Evolutionary conservation across 2,329 filamentous ascomycete species (phyloP).

Genomic region (Fusarium denticulatum): DNA sequence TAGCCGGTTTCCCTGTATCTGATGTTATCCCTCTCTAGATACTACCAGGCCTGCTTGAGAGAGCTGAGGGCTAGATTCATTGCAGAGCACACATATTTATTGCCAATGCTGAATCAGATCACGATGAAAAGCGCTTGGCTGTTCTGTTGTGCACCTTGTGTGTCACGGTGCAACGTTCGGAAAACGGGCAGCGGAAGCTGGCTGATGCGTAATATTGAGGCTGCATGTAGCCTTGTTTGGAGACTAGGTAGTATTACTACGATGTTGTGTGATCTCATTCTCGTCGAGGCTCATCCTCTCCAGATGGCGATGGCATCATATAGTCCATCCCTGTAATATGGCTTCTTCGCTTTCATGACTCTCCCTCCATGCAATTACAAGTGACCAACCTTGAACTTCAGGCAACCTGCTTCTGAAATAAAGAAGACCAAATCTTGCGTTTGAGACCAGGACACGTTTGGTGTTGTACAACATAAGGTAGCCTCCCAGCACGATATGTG

Average conservation of each 20-base stretch:
- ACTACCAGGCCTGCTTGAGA: background rate
- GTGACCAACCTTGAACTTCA: background rate
- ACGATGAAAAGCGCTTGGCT: slow-evolving; percentile 18
- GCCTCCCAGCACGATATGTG: background rate
- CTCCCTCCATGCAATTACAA: background rate
- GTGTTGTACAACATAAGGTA: background rate
- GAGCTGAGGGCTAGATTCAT: slow-evolving; percentile 3
- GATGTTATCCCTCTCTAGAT: background rate
- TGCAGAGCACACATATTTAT: slow-evolving; percentile 3
- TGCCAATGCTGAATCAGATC: slow-evolving; percentile 23
- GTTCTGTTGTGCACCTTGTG: slow-evolving; percentile 12
- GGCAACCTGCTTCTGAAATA: background rate
- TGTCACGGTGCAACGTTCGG: slow-evolving; percentile 30
- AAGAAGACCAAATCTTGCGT: background rate
- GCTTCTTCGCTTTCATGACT: background rate
- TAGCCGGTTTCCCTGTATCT: too few species aligned
- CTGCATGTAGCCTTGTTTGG: slow-evolving; percentile 20
- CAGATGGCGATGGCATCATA: background rate
- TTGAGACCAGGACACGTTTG: background rate
- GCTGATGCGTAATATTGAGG: slow-evolving; percentile 16
- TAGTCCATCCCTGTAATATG: background rate
- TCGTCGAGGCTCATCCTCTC: background rate
- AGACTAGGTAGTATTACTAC: background rate
- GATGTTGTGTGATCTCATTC: background rate
- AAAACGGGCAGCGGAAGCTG: slow-evolving; percentile 28